Evolutionary conservation across 805 yeast genomes (phyloP), one percentile per base, ranked within the genome.

Genomic region (Nakazawaea siamensis): DNA sequence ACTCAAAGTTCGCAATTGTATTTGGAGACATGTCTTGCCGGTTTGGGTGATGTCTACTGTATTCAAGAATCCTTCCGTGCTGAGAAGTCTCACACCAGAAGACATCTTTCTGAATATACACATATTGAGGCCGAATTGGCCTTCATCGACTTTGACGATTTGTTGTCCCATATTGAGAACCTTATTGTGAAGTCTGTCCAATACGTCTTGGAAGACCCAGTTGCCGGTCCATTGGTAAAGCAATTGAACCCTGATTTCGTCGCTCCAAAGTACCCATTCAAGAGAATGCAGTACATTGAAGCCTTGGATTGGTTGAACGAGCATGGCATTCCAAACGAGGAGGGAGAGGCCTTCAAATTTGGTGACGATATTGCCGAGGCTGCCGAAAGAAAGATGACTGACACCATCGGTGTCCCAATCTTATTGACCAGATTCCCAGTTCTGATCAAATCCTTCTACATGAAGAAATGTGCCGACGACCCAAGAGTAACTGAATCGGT

Each of bases 361-460:
- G 99, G 99, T 60, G 99, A 92, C 56, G 99, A 92, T 60, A 92
- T 92, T 45, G 97, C 97, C 42, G 99, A 92, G 67, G 98, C 98
- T 38, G 98, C 97, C 40, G 99, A 92, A 73, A 83, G 99, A 60
- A 84, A 80, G 62, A 92, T 92, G 99, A 86, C 95, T 23, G 99
- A 92, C 58, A 73, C 83, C 40, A 81, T 92, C 58, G 88, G 88
- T 54, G 82, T 73, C 45, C 99, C 99, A 45, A 88, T 92, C 49
- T 70, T 92, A 48, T 77, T 92, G 58, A 90, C 77, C 38, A 74
- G 88, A 52, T 92, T 92, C 90, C 99, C 99, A 35, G 85, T 86
- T 34, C 96, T 81, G 60, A 85, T 92, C 68, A 92, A 92, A 64
- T 86, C 97, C 5, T 92, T 92, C 73, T 92, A 92, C 80, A 92